Evolutionary conservation across 495 filamentous ascomycete genomes (phyloP), one percentile per base, ranked within the genome.

Genomic region (Chaetomium tenue): DNA sequence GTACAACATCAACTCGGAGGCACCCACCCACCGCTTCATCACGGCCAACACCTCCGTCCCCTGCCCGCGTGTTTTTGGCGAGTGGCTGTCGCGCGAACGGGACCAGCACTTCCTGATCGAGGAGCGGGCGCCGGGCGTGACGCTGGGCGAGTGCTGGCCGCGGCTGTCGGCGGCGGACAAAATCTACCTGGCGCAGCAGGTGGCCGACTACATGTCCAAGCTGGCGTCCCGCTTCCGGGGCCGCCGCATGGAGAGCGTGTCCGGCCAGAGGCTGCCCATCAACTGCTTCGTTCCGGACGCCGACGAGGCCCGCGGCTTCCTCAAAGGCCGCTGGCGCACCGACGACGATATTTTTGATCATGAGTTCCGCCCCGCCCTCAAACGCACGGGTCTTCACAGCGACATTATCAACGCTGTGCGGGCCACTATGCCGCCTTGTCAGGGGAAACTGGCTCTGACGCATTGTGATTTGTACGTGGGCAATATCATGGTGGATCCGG

Each of bases 391-490:
- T 11, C 15, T 65, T 22, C 5, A 0, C 18, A 2, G 2, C n/a
- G 28, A 3, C 7, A 5, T 39, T 0, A 52, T 65, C 48, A 0
- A 5, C 1, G 3, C n/a, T 12, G 12, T 61, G 4, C 25, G 30
- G 0, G 3, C 18, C 16, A 50, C 30, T n/a, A 61, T 66, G 58
- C 58, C 64, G 3, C 64, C 64, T 0, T 61, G 58, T 40, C 4
- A 15, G 1, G 44, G 53, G 6, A 18, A 52, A 26, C 40, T 56
- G 3, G 52, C n/a, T 0, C 15, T 66, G 3, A 61, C 57, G 5
- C 64, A 66, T 28, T 39, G 58, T 23, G 64, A 66, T 39, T 51
- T 66, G 15, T 66, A 33, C 58, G 18, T 42, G 12, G 58, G 58
- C n/a, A 66, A 66, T 44, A 11, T 66, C 40, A 61, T 66, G 51